These are phyloP conservation scores for Neurospora sp. DNA, from an alignment of 495 filamentous ascomycete genomes.

Conservation along the genomic window DNA sequence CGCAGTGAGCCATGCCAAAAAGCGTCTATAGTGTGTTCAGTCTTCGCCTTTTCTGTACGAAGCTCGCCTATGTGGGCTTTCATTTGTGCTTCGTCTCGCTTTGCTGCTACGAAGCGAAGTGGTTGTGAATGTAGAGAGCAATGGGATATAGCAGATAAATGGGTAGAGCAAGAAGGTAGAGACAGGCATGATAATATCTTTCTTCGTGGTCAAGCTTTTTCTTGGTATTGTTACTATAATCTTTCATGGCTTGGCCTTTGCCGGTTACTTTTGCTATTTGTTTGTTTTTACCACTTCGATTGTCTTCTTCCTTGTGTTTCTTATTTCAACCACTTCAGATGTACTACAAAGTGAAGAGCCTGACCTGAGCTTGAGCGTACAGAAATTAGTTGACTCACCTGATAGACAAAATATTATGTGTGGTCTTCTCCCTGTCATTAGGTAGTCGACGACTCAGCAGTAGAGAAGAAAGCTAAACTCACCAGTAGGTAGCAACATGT, in stretches of 20 bases:
- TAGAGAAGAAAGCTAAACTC: background rate
- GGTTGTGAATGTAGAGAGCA: background rate
- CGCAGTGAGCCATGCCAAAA: too few relatives aligned
- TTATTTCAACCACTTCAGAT: background rate
- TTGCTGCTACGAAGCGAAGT: background rate
- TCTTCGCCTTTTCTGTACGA: background rate
- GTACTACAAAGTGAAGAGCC: background rate
- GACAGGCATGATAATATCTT: too few relatives aligned
- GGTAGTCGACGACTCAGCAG: background rate
- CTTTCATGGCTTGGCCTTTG: too few relatives aligned
- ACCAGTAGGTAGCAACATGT: background rate
- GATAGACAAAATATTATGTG: background rate
- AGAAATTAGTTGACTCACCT: background rate
- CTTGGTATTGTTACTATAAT: too few relatives aligned
- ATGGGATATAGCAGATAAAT: background rate
- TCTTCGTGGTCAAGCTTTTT: too few relatives aligned
- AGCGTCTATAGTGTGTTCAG: too few relatives aligned
- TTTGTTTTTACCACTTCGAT: too few relatives aligned
- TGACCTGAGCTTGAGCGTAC: background rate
- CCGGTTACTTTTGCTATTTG: too few relatives aligned
- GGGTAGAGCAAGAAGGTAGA: too few relatives aligned
- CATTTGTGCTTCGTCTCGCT: background rate
- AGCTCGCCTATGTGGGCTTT: background rate
- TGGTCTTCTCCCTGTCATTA: background rate
- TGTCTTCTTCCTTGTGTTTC: background rate